Base-by-base conservation (phyloP, 2,329 filamentous ascomycete species). In the Ceratocystis alfenasii region DNA sequence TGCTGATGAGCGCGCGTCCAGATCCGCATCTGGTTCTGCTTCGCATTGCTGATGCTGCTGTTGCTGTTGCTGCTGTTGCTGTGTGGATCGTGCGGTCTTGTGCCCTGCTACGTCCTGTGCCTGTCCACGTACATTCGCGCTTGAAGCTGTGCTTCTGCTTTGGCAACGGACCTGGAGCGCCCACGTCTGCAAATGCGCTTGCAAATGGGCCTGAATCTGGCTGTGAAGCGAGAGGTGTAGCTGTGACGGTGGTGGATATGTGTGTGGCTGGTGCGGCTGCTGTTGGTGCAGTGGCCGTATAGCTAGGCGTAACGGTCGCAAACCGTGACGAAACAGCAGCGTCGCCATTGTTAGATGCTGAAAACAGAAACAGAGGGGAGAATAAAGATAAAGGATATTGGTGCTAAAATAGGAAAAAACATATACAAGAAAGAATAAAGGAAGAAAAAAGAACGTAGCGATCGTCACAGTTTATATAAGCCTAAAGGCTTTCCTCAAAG, bases 181-280 rank as follows among this genome's bases (percentile, higher is more conserved):
- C 41, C 44, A 63, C 12, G 44, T 20, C 15, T 33, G 61, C 10
- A 46, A 45, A 22, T 63, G 61, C 7, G 8, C 10, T 2, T 33
- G 44, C 3, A 46, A 45, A 22, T 63, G 61, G 7, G 20, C 22
- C 46, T 63, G 61, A 3, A 63, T 15, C 3, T 63, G 61, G 15
- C 10, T 12, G 28, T 63, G 61, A 22, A 63, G 44, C 22, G 36
- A 48, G 25, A 63, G 44, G 6, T 63, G 61, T 10, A 63, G 36
- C 28, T 59, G 55, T n/a, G 28, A 59, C 2, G 55, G 28, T 7
- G 55, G 55, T 25, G 55, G 55, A 8, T 36, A 59, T 33, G 55
- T n/a, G 28, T 62, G 61, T 50, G 44, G 61, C 41, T 63, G 61
- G 22, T 48, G 61, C 41, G 25, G 36, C 44, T 63, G 61, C 36